A percentile compares a stretch with the other conserved stretches of the same genome.
phyloP scores from a whole-genome alignment of 148 eudicot genomes.

The Spergularia bocconei region DNA sequence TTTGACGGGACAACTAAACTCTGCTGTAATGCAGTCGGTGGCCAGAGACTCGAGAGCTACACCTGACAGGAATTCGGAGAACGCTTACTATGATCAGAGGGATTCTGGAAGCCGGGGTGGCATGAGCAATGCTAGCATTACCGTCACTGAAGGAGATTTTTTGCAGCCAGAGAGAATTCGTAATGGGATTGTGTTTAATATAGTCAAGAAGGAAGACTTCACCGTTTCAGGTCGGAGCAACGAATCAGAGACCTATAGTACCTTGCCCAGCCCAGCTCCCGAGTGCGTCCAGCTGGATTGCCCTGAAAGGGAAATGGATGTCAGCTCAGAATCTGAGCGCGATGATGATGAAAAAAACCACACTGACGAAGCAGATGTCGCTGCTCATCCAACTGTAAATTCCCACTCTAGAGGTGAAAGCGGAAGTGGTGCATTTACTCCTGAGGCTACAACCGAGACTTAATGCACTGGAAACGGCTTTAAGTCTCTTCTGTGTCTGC shows the following conservation, averaged over 20 bases:
- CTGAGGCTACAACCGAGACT: slow-evolving; percentile 5
- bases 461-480: slow-evolving; percentile 1
- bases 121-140: slow-evolving; percentile 43
- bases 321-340: slow-evolving; percentile 66
- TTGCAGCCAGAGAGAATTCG: slow-evolving; percentile 71
- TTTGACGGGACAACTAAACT: slow-evolving; percentile 34
- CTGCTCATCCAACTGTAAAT: neutral
- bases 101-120: slow-evolving; percentile 31
- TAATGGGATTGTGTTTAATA: slow-evolving; percentile 73
- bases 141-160: slow-evolving; percentile 68
- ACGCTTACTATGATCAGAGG: slow-evolving; percentile 46
- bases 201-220: slow-evolving; percentile 65
- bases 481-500: neutral
- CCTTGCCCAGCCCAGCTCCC: slow-evolving; percentile 38
- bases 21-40: slow-evolving; percentile 29
- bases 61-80: slow-evolving; percentile 48
- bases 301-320: slow-evolving; percentile 56
- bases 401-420: slow-evolving; percentile 5
- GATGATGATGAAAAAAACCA: slow-evolving; percentile 34
- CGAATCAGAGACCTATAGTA: slow-evolving; percentile 43
- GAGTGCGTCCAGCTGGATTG: slow-evolving; percentile 72
- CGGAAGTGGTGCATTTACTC: slow-evolving; percentile 14
- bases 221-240: slow-evolving; percentile 52
- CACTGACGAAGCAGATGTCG: slow-evolving; percentile 13
- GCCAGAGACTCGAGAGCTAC: slow-evolving; percentile 40